Conservation (phyloP, 768 basidiomycete genomes). For the Mycena leptocephala region DNA sequence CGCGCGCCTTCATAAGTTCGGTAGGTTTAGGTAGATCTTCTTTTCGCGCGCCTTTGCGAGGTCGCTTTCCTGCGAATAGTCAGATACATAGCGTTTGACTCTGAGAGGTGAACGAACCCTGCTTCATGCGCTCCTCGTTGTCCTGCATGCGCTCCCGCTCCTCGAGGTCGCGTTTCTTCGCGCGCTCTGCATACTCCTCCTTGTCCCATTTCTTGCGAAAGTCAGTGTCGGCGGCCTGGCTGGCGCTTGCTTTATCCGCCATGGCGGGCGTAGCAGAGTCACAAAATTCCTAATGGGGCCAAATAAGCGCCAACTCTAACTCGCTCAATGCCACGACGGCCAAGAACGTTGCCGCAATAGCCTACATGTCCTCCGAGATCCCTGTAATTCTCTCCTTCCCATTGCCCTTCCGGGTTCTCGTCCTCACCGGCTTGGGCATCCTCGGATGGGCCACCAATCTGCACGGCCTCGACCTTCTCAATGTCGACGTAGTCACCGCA, state of each 20-base stretch:
- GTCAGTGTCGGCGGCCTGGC: constrained; percentile 76
- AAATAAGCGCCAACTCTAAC: not conserved
- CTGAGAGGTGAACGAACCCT: constrained; percentile 66
- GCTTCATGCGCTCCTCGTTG: constrained; percentile 87
- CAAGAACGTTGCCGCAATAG: not conserved
- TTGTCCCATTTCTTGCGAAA: constrained; percentile 96
- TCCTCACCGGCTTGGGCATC: constrained; percentile 84
- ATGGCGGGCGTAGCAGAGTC: not conserved
- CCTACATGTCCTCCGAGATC: constrained; percentile 53
- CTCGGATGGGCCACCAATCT: constrained; percentile 95
- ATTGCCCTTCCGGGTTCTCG: constrained; percentile 92
- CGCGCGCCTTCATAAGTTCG: constrained; percentile 92
- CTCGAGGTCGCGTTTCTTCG: constrained; percentile 86
- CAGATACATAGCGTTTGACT: constrained; percentile 7
- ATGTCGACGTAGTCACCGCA: constrained; percentile 81
- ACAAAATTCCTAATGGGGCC: not conserved
- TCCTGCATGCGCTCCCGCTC: constrained; percentile 89
- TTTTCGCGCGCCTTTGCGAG: constrained; percentile 71
- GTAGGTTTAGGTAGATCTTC: constrained; percentile 95
- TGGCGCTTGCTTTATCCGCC: constrained; percentile 55
- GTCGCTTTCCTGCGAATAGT: constrained; percentile 80
- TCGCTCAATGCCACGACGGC: constrained; percentile 27
- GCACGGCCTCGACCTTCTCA: constrained; percentile 83
- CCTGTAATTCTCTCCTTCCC: constrained; percentile 79
- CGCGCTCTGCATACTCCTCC: constrained; percentile 89